Evolutionary conservation across 148 eudicot genomes (phyloP), one percentile per base, ranked within the genome.

Genomic region (Vaccinium corymbosum): DNA sequence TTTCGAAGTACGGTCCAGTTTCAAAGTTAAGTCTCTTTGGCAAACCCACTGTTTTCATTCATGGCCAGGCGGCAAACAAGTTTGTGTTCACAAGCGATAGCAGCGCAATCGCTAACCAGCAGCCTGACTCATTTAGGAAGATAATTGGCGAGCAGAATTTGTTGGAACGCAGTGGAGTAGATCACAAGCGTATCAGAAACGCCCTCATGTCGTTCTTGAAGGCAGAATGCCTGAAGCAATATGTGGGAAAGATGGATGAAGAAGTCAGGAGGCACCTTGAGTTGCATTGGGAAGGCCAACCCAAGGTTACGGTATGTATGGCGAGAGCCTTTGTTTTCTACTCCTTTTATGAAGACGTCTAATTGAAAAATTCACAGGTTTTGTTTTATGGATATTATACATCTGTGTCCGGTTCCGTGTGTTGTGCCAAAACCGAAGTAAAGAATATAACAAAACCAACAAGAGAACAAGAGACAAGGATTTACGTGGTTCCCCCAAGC

Each of bases 41-140:
- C 9, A 84, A 82, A 50, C 92, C 89, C 4, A 86, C 91, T 12
- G 89, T 87, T 35, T 89, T 90, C 81, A 86, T 90, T 5, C 38
- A 83, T 53, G 91, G 93, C 52, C 90, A 78, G 80, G 90, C 86
- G 50, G 93, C 91, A n/a, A 90, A 90, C 82, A 90, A 89, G 89
- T 82, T 90, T 17, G 87, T 90, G 7, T 90, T 87, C 83, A 61
- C 86, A 1, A 64, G 83, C 27, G 86, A 89, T 66, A 64, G 85
- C 48, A 80, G 66, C 82, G 74, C 70, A 6, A 29, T 89, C 12
- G 56, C 74, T 76, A 89, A 86, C 83, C 87, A 87, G 66, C 90
- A 89, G 72, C 61, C 87, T 1, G 77, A 74, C 0, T 90, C 91
- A 0, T 29, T 89, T 2, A 86, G 50, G 75, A 87, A 51, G 88